Percentiles rank a stretch among this genome's conserved stretches.
These are phyloP conservation scores for Malassezia slooffiae DNA, from an alignment of 1,284 basidiomycete species.

Conservation along the genomic window DNA sequence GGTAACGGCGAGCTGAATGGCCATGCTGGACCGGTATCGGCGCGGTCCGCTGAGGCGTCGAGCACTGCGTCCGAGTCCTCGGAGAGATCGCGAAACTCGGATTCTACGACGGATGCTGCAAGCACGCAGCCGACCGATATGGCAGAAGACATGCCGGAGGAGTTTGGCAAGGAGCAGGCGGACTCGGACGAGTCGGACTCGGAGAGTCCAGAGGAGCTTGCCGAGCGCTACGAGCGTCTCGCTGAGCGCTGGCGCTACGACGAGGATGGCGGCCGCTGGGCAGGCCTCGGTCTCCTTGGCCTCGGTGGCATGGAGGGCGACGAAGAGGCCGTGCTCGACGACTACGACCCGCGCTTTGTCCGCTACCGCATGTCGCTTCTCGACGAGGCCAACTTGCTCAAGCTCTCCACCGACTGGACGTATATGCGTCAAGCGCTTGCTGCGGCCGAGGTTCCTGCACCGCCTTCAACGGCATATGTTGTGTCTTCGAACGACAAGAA, in stretches of 20 bases:
- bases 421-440: constrained; percentile 42
- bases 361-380: constrained; percentile 43
- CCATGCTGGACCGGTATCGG: no score
- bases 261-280: constrained; percentile 40
- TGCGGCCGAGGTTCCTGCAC: constrained; percentile 27
- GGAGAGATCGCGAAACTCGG: constrained; percentile 23
- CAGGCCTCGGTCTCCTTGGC: constrained; percentile 38
- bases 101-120: constrained; percentile 21
- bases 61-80: constrained; percentile 33
- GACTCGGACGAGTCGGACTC: background rate
- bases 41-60: constrained; percentile 22
- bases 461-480: no score
- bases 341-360: constrained; percentile 44
- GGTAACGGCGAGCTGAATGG: no score
- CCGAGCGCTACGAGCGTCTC: constrained; percentile 9
- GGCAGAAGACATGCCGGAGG: constrained; percentile 15
- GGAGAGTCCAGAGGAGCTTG: constrained; percentile 2
- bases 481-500: background rate
- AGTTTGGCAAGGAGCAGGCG: background rate
- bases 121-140: constrained; percentile 35
- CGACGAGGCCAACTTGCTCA: constrained; percentile 40
- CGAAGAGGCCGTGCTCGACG: constrained; percentile 43
- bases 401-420: constrained; percentile 41
- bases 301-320: constrained; percentile 46
- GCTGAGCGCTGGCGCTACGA: constrained; percentile 44